These are phyloP conservation scores for Epichloe hybrida DNA, from an alignment of 2,329 filamentous ascomycete genomes.

Conservation along the genomic window DNA sequence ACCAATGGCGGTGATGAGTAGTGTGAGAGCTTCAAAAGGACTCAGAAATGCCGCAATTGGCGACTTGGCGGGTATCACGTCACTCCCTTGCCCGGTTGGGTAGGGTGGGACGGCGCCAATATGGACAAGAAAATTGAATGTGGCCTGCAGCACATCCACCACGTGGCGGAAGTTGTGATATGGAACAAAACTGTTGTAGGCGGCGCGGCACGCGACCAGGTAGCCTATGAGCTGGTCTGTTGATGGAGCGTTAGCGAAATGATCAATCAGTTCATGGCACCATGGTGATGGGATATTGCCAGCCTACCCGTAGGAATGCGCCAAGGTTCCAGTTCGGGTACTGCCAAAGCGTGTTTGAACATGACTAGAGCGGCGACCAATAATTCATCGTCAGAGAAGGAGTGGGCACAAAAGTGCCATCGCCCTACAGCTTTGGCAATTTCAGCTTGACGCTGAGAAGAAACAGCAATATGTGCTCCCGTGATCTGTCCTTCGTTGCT, in stretches of 20 bases:
- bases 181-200: constrained; percentile 93
- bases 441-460: constrained; percentile 47
- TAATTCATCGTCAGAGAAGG: constrained; percentile 81
- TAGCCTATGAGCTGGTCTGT: constrained; percentile 72
- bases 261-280: background rate
- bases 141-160: constrained; percentile 86
- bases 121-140: constrained; percentile 77
- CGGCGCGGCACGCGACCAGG: constrained; percentile 72
- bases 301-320: constrained; percentile 59
- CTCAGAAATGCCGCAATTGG: constrained; percentile 63
- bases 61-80: constrained; percentile 31
- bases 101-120: constrained; percentile 65
- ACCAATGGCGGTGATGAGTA: constrained; percentile 90
- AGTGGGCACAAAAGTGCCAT: constrained; percentile 78
- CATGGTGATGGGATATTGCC: background rate
- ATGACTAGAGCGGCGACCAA: constrained; percentile 76
- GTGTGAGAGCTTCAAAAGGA: constrained; percentile 76
- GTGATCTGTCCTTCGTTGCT: constrained; percentile 48
- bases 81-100: constrained; percentile 24
- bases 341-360: constrained; percentile 73
- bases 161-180: constrained; percentile 99
- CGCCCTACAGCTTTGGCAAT: constrained; percentile 58
- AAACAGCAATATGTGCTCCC: constrained; percentile 54
- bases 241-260: constrained; percentile 24
- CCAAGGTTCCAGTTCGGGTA: constrained; percentile 73